These are phyloP conservation scores for Mycena maculata DNA, from an alignment of 768 basidiomycete species.

Conservation along the genomic window DNA sequence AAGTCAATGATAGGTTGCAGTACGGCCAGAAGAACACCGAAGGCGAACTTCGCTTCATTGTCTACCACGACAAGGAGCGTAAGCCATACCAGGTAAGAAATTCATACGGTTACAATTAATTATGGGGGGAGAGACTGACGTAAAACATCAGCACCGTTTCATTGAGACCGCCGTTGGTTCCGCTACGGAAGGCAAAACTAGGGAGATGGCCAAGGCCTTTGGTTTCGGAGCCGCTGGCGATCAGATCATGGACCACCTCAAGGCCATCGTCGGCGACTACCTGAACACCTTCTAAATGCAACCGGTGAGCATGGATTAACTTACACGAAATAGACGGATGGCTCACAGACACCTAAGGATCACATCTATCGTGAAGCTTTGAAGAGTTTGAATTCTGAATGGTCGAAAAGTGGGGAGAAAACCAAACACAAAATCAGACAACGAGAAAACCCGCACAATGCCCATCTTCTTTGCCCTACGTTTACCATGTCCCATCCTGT, in stretches of 20 bases:
- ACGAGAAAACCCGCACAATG: conserved; percentile 3
- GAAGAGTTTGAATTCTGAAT: too few species aligned
- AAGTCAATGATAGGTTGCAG: neutral
- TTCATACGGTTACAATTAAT: neutral
- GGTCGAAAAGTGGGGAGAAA: neutral
- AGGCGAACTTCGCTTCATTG: neutral
- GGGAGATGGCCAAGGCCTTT: neutral
- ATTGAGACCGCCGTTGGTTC: neutral
- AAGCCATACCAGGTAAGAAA: neutral
- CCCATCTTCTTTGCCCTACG: neutral
- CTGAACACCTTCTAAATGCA: neutral
- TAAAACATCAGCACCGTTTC: neutral
- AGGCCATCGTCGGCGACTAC: neutral
- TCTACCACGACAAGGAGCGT: neutral
- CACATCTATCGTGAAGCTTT: neutral
- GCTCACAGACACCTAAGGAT: neutral
- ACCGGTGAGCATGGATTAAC: neutral
- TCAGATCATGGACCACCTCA: neutral
- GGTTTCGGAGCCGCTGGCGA: neutral
- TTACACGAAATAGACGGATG: neutral
- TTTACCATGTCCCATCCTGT: neutral
- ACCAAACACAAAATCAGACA: conserved; percentile 1
- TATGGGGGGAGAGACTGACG: neutral
- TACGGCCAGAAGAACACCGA: neutral
- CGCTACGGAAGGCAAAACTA: neutral